phyloP scores from a whole-genome alignment of 2,329 filamentous ascomycete genomes.

The Monosporascus sp. region DNA sequence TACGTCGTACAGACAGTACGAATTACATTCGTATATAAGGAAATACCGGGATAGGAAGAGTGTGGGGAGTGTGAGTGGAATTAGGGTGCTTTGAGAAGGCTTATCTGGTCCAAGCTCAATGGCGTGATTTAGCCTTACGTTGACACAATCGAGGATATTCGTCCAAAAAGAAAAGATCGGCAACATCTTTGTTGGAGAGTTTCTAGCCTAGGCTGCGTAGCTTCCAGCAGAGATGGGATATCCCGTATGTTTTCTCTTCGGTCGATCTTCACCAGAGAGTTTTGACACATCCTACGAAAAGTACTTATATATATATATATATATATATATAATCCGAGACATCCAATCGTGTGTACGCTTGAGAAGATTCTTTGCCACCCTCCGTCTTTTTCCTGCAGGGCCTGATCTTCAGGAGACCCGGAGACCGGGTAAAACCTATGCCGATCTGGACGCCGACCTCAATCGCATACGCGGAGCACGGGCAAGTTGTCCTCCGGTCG shows the following conservation, averaged over 20 bases:
- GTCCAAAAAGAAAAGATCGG: neutral
- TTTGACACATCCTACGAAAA: neutral
- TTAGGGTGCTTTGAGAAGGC: neutral
- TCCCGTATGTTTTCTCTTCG: no score
- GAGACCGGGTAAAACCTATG: no score
- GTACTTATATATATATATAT: no score
- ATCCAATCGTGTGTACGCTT: neutral
- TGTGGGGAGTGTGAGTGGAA: neutral
- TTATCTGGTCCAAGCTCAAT: neutral
- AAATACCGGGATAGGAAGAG: no score
- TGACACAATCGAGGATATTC: slow-evolving; percentile 3
- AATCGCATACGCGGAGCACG: no score
- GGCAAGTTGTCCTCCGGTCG: neutral
- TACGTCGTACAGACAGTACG: no score
- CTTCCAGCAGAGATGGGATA: no score
- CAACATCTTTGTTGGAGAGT: neutral
- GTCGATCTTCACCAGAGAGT: no score
- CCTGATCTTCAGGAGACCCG: neutral
- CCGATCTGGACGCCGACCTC: no score
- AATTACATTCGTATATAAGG: no score
- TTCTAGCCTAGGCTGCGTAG: neutral
- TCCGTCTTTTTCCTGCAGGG: neutral
- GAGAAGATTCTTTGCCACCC: neutral
- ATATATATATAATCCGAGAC: no score
- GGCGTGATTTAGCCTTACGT: slow-evolving; percentile 1